A percentile compares a stretch with the other conserved stretches of the same genome.
These are phyloP conservation scores for Thamnidium elegans DNA, from an alignment of 192 early-diverging fungal species.

Conservation along the genomic window DNA sequence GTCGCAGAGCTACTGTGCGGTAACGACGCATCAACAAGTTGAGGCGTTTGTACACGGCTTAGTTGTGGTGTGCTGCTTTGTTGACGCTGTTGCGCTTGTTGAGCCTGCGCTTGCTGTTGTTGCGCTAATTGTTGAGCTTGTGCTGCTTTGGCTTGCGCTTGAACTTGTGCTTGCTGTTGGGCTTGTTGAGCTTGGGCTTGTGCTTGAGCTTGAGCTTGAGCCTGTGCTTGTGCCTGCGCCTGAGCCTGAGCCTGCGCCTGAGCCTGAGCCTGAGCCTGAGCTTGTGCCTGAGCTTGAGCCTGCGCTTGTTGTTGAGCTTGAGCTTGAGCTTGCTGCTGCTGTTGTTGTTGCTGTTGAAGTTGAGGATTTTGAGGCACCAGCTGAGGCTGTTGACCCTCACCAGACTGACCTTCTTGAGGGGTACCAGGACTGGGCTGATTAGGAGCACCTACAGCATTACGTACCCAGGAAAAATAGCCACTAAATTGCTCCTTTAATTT, in stretches of 20 bases:
- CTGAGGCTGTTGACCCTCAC: constrained; percentile 7
- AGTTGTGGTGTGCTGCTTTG: constrained; percentile 5
- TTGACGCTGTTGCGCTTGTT: not conserved
- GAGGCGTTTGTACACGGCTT: constrained; percentile 13
- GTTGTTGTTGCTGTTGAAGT: constrained; percentile 13
- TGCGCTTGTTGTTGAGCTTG: constrained; percentile 8
- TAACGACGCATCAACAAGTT: not conserved
- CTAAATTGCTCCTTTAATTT: constrained; percentile 49
- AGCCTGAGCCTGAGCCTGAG: constrained; percentile 28
- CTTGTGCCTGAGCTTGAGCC: constrained; percentile 11
- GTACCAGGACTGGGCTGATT: constrained; percentile 1
- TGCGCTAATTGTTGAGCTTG: not conserved
- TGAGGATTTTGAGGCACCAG: not conserved
- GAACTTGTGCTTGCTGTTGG: constrained; percentile 1
- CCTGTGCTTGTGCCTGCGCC: constrained; percentile 14
- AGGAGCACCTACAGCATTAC: constrained; percentile 23
- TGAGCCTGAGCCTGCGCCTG: constrained; percentile 27
- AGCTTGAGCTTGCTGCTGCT: constrained; percentile 1
- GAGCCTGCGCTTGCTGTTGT: not conserved
- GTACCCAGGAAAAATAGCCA: constrained; percentile 47
- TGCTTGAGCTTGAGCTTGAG: constrained; percentile 19
- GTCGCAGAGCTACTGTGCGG: not conserved
- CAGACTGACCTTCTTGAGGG: constrained; percentile 1
- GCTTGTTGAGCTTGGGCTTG: constrained; percentile 9
- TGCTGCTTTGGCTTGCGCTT: constrained; percentile 10